A percentile compares a stretch with the other conserved stretches of the same genome.
These are phyloP conservation scores for Candida lessepsii DNA, from an alignment of 805 yeast genomes.

Conservation along the genomic window DNA sequence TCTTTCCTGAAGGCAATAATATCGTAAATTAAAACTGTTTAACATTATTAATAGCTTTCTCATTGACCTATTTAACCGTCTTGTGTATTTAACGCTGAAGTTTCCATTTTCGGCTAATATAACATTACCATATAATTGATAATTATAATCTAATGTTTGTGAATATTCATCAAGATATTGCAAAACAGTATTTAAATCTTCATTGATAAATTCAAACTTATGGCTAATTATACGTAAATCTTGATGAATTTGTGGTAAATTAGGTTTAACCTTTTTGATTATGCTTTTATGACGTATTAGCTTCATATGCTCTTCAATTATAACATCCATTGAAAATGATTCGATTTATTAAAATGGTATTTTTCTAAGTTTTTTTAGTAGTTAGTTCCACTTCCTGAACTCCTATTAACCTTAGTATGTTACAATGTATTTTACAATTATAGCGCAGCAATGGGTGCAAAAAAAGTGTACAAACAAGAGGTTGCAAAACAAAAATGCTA, in stretches of 20 bases:
- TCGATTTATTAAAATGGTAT: background rate
- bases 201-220: background rate
- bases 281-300: background rate
- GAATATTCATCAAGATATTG: background rate
- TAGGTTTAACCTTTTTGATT: background rate
- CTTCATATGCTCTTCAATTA: background rate
- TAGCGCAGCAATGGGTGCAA: too few relatives aligned
- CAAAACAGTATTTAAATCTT: background rate
- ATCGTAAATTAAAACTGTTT: slow-evolving; percentile 6
- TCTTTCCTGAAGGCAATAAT: slow-evolving; percentile 2
- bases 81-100: too few relatives aligned
- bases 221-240: background rate
- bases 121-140: too few relatives aligned
- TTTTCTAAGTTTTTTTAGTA: background rate
- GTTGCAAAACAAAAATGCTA: too few relatives aligned
- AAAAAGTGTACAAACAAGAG: too few relatives aligned
- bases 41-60: slow-evolving; percentile 9
- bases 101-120: background rate
- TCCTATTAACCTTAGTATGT: too few relatives aligned
- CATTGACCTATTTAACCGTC: background rate
- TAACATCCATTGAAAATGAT: background rate
- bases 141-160: too few relatives aligned
- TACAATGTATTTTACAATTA: too few relatives aligned
- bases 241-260: background rate
- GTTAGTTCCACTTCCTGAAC: too few relatives aligned